Evolutionary conservation across 371 early-diverging fungal species (phyloP).

Genomic region (Sporodiniella umbellata): DNA sequence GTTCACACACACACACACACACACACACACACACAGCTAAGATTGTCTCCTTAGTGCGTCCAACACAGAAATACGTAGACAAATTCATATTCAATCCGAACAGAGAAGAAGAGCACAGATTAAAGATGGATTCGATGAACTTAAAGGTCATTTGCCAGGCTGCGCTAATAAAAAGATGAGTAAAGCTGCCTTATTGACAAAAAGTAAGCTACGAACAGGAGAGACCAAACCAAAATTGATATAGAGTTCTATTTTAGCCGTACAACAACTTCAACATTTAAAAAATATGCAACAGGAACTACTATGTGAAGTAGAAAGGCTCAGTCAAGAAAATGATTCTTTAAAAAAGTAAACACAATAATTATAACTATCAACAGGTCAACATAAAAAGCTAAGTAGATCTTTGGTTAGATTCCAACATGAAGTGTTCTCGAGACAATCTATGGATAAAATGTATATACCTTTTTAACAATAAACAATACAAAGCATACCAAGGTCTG

Average conservation of each 20-base stretch:
- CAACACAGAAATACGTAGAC: slow-evolving; percentile 42
- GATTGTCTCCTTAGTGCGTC: slow-evolving; percentile 2
- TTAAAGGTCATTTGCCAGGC: slow-evolving; percentile 47
- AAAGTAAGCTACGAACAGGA: no score
- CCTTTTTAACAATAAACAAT: slow-evolving; percentile 20
- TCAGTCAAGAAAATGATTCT: slow-evolving; percentile 45
- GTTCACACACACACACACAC: no score
- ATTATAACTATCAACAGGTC: background rate
- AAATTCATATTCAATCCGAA: slow-evolving; percentile 55
- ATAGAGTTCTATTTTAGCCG: slow-evolving; percentile 25
- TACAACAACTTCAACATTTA: slow-evolving; percentile 50
- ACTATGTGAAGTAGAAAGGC: slow-evolving; percentile 46
- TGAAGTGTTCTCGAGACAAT: slow-evolving; percentile 44
- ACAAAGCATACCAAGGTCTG: no score
- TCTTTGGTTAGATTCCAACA: slow-evolving; percentile 42
- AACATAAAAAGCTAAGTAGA: no score
- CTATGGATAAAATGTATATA: slow-evolving; percentile 50
- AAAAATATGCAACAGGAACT: slow-evolving; percentile 43
- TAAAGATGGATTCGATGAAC: slow-evolving; percentile 52
- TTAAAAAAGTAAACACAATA: slow-evolving; percentile 38
- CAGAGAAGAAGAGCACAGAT: slow-evolving; percentile 53
- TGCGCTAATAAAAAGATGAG: slow-evolving; percentile 55
- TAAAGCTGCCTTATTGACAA: slow-evolving; percentile 52
- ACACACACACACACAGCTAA: no score
- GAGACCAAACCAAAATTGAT: no score